Evolutionary conservation across 2,329 filamentous ascomycete species (phyloP).

Genomic region (Clarireedia hainanense): DNA sequence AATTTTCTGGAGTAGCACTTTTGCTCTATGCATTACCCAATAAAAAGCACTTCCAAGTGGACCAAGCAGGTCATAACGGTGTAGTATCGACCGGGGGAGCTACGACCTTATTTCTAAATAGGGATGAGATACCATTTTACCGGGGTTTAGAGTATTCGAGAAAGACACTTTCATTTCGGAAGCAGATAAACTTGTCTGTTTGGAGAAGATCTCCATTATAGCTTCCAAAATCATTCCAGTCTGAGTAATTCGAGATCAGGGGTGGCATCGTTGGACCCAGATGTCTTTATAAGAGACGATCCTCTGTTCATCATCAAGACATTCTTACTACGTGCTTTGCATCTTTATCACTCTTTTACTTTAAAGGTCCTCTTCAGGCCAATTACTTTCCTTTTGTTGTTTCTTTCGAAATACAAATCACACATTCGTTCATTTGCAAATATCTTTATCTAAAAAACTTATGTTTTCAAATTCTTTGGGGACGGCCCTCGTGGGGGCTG

Average conservation of each 20-base stretch:
- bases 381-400: conserved; percentile 1
- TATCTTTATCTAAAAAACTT: background rate
- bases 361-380: conserved; percentile 5
- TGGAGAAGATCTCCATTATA: background rate
- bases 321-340: conserved; percentile 1
- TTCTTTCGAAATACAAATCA: background rate
- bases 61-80: background rate
- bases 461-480: conserved; percentile 7
- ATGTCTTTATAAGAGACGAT: conserved; percentile 5
- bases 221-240: background rate
- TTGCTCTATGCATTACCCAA: too few species aligned
- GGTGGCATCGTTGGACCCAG: background rate
- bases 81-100: background rate
- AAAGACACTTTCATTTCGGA: conserved; percentile 9
- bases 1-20: too few species aligned
- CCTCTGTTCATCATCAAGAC: background rate
- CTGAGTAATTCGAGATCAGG: background rate
- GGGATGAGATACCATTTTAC: background rate
- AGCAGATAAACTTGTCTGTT: background rate
- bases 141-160: background rate
- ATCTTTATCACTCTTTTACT: conserved; percentile 7
- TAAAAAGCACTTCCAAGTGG: too few species aligned
- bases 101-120: background rate
- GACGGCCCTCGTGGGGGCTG: conserved; percentile 7
- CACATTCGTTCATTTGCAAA: conserved; percentile 1